Evolutionary conservation across 768 basidiomycete species (phyloP), one percentile per base, ranked within the genome.

Genomic region (Tulasnella sp.): DNA sequence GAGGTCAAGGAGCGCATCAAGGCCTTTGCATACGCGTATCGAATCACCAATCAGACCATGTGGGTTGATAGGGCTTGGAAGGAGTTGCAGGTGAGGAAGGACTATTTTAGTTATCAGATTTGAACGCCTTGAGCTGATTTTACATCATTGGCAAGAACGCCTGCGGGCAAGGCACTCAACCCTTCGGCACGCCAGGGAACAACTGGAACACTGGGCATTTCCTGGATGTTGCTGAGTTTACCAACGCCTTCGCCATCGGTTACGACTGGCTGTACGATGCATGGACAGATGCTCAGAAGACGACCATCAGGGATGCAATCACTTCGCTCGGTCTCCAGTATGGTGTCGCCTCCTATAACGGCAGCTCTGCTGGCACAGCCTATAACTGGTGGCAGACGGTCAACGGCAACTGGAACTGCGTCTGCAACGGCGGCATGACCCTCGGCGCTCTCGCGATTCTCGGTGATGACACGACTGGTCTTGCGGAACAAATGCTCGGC

Each of bases 351-450:
- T 81, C 80, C 1, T 84, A 77, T 63, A 73, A 74, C 24, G 68
- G 70, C 54, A 66, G 73, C 45, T 62, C 68, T 27, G 64, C 42
- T 15, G 65, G 57, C 21, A 63, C 55, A 9, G 62, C 12, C 56
- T 77, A 74, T 53, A 84, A 84, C 49, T 96, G 92, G 92, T 96
- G 92, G 92, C 66, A 34, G 44, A 77, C 74, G 62, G 79, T 80
- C 48, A 77, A 77, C 61, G 94, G 94, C 19, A 99, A 98, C 76
- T 99, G 96, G 96, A 99, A 99, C 70, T 97, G 94, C 70, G 73
- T 75, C 42, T 92, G 85, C 75, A 98, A 97, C 70, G 80, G 81
- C 49, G 96, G 96, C 59, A 74, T 98, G 62, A 91, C 87, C 19
- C 70, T 97, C 68, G 96, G 79, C 48, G 80, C 96, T 0, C 82